These are phyloP conservation scores for Polyrhizophydium stewartii DNA, from an alignment of 371 early-diverging fungal species.

Conservation along the genomic window DNA sequence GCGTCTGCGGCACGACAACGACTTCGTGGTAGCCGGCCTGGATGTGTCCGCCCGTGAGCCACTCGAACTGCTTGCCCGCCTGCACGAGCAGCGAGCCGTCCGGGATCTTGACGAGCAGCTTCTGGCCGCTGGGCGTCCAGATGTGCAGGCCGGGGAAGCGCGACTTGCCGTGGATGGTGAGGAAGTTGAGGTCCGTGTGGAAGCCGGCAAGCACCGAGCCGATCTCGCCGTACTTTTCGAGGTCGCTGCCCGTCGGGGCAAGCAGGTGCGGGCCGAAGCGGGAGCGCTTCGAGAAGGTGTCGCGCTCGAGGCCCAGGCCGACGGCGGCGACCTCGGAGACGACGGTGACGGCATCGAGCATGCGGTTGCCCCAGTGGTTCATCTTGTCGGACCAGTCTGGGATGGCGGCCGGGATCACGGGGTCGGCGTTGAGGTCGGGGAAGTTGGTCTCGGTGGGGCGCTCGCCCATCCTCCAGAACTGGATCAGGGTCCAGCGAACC, in stretches of 20 bases:
- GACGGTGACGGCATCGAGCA: conserved; percentile 48
- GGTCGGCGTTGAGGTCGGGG: conserved; percentile 54
- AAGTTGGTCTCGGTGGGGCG: conserved; percentile 51
- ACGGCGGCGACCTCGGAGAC: conserved; percentile 59
- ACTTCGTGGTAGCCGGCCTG: conserved; percentile 71
- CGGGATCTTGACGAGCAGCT: conserved; percentile 58
- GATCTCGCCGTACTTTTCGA: conserved; percentile 52
- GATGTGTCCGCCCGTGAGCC: conserved; percentile 61
- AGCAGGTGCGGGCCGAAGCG: conserved; percentile 62
- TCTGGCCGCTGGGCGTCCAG: conserved; percentile 58
- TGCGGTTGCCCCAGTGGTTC: conserved; percentile 59
- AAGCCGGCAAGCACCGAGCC: conserved; percentile 61
- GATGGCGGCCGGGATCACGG: conserved; percentile 54
- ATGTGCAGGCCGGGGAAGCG: conserved; percentile 69
- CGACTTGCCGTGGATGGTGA: conserved; percentile 70
- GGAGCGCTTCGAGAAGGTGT: conserved; percentile 49
- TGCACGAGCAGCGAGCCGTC: conserved; percentile 66
- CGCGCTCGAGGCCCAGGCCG: conserved; percentile 52
- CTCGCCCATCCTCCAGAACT: conserved; percentile 44
- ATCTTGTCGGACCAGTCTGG: conserved; percentile 50
- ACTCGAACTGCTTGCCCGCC: conserved; percentile 67
- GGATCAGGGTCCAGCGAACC: not conserved
- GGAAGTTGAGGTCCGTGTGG: conserved; percentile 60
- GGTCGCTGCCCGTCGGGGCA: conserved; percentile 65
- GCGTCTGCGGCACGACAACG: conserved; percentile 52